These are phyloP conservation scores for Arabidopsis thaliana DNA, from an alignment of 345 rosid species.

Conservation along the genomic window DNA sequence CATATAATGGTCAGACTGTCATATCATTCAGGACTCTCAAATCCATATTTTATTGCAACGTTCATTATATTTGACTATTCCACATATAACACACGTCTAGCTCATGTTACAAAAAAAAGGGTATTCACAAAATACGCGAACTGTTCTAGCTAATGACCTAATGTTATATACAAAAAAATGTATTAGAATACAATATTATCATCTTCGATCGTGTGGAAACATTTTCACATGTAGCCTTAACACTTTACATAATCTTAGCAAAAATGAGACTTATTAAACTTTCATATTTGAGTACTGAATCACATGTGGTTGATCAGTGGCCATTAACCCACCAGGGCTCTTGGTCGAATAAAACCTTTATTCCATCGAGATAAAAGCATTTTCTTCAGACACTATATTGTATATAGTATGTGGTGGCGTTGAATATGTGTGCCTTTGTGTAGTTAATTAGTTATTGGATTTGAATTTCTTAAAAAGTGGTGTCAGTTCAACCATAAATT, in stretches of 20 bases:
- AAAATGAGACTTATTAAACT: neutral
- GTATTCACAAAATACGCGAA: neutral
- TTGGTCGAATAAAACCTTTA: conserved; percentile 16
- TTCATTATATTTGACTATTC: neutral
- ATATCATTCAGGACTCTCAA: conserved; percentile 22
- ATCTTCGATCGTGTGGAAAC: neutral
- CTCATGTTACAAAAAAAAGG: neutral
- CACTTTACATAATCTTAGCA: neutral
- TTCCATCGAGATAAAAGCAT: conserved; percentile 9
- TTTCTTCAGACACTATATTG: neutral
- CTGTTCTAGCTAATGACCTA: neutral
- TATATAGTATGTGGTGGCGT: neutral
- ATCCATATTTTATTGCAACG: conserved; percentile 13
- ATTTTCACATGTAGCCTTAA: neutral
- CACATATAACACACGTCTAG: neutral
- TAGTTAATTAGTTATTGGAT: neutral
- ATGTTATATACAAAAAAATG: neutral
- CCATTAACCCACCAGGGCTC: conserved; percentile 10
- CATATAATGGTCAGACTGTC: conserved; percentile 17
- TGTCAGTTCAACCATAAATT: neutral
- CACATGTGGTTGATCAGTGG: neutral
- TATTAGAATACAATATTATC: neutral
- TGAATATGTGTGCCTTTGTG: conserved; percentile 1
- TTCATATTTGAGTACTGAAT: neutral
- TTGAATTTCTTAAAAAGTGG: neutral